Evolutionary conservation across 1,284 basidiomycete genomes (phyloP), one percentile per base, ranked within the genome.

Genomic region (Ganoderma sinense): DNA sequence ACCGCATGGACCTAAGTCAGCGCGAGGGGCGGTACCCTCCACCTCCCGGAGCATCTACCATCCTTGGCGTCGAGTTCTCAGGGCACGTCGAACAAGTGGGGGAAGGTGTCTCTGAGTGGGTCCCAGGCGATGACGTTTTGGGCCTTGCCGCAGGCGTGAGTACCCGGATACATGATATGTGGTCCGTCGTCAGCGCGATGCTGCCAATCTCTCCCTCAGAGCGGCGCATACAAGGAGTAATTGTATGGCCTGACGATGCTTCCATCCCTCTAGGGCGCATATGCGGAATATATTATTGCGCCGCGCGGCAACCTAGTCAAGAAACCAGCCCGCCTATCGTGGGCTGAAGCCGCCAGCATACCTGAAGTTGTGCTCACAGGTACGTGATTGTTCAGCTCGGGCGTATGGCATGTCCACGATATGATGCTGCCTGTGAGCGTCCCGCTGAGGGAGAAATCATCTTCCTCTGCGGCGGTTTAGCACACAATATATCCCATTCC

Each of bases 61-160:
- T 97, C 78, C 86, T 98, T 36, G 97, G 97, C 11, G 95, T 98
- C 66, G 97, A 98, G 81, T 98, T 98, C 80, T 90, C 94, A 23
- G 96, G 96, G 2, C 81, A 80, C 2, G 86, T 97, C 68, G 84
- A 85, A 45, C 85, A 90, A 70, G 75, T 93, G 14, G 93, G 91
- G 1, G 79, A 85, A 26, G 84, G 82, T 29, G 87, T 87, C 33
- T 79, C 82, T 11, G 81, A 83, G 59, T 96, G 90, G 89, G 88
- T 91, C 76, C 80, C 87, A 26, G 94, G 92, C 11, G 94, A 98
- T 73, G 93, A 95, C 79, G 97, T 98, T 2, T 88, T 97, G 72
- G 97, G 97, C 18, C 87, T 98, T 5, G 85, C 90, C 0, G 86
- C 84, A 45, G 92, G 91, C 11, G 91, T 91, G 75, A 76, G 88